These are phyloP conservation scores for Tephrocybe sp. DNA, from an alignment of 768 basidiomycete genomes.

Conservation along the genomic window DNA sequence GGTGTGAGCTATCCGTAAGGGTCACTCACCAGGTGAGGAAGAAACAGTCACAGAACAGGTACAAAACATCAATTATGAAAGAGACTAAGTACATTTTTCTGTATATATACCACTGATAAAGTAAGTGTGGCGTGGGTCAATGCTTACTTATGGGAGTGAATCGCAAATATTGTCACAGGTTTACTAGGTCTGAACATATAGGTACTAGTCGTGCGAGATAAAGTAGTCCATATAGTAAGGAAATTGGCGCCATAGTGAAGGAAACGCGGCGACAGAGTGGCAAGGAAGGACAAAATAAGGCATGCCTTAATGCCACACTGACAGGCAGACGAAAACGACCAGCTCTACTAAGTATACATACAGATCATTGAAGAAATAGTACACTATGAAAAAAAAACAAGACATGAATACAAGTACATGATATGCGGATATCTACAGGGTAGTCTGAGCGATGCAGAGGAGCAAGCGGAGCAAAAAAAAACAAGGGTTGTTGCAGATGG, in stretches of 20 bases:
- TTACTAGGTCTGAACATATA: no score
- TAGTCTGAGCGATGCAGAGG: conserved; percentile 1
- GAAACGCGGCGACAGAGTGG: not conserved
- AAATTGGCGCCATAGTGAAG: not conserved
- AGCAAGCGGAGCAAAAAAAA: not conserved
- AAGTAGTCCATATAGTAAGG: not conserved
- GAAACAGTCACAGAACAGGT: no score
- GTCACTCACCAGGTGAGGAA: no score
- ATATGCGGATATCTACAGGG: conserved; percentile 19
- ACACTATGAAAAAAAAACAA: conserved; percentile 12
- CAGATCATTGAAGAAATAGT: conserved; percentile 11
- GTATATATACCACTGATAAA: no score
- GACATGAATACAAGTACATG: conserved; percentile 13
- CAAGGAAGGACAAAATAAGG: not conserved
- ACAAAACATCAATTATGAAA: no score
- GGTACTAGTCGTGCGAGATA: no score
- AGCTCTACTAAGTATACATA: conserved; percentile 17
- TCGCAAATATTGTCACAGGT: no score
- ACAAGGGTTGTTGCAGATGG: conserved; percentile 1
- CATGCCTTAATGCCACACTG: not conserved
- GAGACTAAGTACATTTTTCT: no score
- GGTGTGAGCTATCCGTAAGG: no score
- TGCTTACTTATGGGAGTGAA: no score
- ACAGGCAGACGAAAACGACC: not conserved
- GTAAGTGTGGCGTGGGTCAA: no score